A percentile compares a stretch with the other conserved stretches of the same genome.
Evolutionary conservation across 1,284 basidiomycete species (phyloP).

Genomic region (Pseudozyma flocculosa): DNA sequence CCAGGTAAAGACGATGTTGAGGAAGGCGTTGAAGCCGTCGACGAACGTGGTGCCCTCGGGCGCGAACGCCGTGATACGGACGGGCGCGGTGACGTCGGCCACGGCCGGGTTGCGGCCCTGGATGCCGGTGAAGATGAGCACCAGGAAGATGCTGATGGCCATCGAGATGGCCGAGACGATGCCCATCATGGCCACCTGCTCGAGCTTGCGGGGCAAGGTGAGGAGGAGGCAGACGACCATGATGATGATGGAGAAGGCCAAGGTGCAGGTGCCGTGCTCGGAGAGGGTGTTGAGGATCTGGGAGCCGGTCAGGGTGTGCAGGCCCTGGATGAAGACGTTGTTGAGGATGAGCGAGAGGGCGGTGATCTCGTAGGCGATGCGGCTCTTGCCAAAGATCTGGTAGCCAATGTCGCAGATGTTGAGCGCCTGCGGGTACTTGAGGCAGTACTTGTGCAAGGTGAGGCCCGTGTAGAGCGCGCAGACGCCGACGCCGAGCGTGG

Average conservation of each 20-base stretch:
- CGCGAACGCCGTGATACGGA: constrained; percentile 42
- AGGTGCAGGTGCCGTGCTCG: constrained; percentile 64
- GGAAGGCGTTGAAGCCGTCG: constrained; percentile 61
- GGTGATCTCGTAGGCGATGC: constrained; percentile 62
- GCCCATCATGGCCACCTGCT: constrained; percentile 45
- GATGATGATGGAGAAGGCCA: constrained; percentile 63
- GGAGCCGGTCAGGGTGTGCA: constrained; percentile 56
- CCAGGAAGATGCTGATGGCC: constrained; percentile 47
- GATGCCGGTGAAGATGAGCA: constrained; percentile 40
- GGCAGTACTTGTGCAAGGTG: constrained; percentile 65
- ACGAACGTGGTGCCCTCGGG: constrained; percentile 64
- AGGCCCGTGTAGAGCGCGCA: constrained; percentile 48
- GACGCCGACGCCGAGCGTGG: constrained; percentile 43
- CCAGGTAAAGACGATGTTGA: constrained; percentile 65
- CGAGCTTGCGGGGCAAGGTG: constrained; percentile 47
- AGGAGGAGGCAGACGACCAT: constrained; percentile 42
- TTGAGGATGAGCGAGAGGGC: constrained; percentile 45
- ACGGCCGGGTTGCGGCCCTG: constrained; percentile 37
- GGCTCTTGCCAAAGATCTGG: constrained; percentile 63
- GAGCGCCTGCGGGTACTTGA: constrained; percentile 64
- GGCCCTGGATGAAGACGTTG: constrained; percentile 48
- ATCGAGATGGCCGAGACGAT: constrained; percentile 48
- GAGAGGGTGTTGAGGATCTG: constrained; percentile 66
- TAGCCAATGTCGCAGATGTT: constrained; percentile 69
- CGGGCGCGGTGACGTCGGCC: constrained; percentile 21